Evolutionary conservation across 345 rosid species (phyloP).

Genomic region (Dipteronia dyeriana): DNA sequence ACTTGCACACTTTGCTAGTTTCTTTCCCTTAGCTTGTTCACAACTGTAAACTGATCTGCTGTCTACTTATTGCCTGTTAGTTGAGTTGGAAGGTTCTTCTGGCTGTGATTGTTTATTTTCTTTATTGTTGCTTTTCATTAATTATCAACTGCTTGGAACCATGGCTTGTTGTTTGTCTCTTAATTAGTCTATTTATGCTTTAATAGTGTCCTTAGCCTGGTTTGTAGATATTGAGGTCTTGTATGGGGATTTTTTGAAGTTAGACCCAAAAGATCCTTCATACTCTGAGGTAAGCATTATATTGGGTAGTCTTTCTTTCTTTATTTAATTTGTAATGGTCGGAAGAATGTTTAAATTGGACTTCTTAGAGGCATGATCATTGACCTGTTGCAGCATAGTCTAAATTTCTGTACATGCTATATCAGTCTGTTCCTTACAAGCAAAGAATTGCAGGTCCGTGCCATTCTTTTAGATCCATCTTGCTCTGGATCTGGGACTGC

Average conservation of each 20-base stretch:
- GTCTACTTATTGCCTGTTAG: neutral
- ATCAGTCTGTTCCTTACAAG: neutral
- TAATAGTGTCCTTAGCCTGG: conserved; percentile 35
- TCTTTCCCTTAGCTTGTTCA: neutral
- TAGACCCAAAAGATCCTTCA: conserved; percentile 58
- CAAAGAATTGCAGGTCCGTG: conserved; percentile 53
- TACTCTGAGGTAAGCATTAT: conserved; percentile 55
- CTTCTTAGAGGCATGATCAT: neutral
- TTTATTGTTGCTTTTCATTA: conserved; percentile 6
- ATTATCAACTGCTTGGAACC: conserved; percentile 4
- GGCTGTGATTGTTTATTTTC: conserved; percentile 10
- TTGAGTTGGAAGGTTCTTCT: neutral
- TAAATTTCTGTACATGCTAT: neutral
- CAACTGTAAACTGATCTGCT: neutral
- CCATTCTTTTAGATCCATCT: conserved; percentile 92
- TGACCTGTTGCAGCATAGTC: neutral
- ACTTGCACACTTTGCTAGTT: neutral
- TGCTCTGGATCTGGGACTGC: conserved; percentile 94
- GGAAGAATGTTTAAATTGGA: neutral
- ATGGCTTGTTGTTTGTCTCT: conserved; percentile 5
- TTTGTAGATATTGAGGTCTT: conserved; percentile 57
- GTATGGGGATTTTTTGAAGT: conserved; percentile 68
- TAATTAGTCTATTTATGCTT: neutral
- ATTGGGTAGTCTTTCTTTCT: neutral
- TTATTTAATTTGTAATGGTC: neutral